Evolutionary conservation across 2,329 filamentous ascomycete species (phyloP).

Genomic region (Daldinia sp.): DNA sequence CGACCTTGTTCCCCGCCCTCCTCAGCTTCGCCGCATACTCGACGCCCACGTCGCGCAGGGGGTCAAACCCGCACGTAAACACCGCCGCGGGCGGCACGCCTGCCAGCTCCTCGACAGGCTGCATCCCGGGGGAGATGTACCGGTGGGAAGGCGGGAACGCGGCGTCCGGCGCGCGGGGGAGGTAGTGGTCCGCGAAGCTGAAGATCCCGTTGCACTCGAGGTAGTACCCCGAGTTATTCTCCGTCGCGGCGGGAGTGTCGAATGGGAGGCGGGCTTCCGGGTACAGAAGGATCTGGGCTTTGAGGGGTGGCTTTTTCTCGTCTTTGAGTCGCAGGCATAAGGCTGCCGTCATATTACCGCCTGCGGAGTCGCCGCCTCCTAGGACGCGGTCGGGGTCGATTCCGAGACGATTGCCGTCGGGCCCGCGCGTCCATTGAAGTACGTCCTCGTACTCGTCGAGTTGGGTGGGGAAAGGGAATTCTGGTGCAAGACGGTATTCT

Average conservation of each 20-base stretch:
- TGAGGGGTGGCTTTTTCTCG: slow-evolving; percentile 39
- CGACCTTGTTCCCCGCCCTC: slow-evolving; percentile 41
- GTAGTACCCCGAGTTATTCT: slow-evolving; percentile 49
- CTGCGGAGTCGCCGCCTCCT: slow-evolving; percentile 44
- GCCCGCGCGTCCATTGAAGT: slow-evolving; percentile 42
- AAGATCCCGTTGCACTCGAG: slow-evolving; percentile 49
- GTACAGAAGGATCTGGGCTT: slow-evolving; percentile 47
- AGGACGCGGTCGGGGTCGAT: slow-evolving; percentile 43
- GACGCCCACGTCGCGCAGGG: slow-evolving; percentile 45
- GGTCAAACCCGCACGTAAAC: slow-evolving; percentile 47
- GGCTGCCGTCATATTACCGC: slow-evolving; percentile 49
- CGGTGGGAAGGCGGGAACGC: slow-evolving; percentile 37
- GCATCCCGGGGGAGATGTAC: slow-evolving; percentile 47
- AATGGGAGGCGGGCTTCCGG: slow-evolving; percentile 48
- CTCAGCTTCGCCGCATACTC: slow-evolving; percentile 45
- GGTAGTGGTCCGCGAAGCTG: slow-evolving; percentile 46
- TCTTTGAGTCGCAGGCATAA: slow-evolving; percentile 43
- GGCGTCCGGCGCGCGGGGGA: slow-evolving; percentile 36
- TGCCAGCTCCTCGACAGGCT: slow-evolving; percentile 36
- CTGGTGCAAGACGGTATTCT: slow-evolving; percentile 49
- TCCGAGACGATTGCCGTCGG: slow-evolving; percentile 39
- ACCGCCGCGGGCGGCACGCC: slow-evolving; percentile 41
- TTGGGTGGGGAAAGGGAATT: slow-evolving; percentile 46
- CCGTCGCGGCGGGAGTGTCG: slow-evolving; percentile 44
- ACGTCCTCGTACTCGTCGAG: slow-evolving; percentile 48